Evolutionary conservation across 768 basidiomycete genomes (phyloP), one percentile per base, ranked within the genome.

Genomic region (Crassisporium funariophilum): DNA sequence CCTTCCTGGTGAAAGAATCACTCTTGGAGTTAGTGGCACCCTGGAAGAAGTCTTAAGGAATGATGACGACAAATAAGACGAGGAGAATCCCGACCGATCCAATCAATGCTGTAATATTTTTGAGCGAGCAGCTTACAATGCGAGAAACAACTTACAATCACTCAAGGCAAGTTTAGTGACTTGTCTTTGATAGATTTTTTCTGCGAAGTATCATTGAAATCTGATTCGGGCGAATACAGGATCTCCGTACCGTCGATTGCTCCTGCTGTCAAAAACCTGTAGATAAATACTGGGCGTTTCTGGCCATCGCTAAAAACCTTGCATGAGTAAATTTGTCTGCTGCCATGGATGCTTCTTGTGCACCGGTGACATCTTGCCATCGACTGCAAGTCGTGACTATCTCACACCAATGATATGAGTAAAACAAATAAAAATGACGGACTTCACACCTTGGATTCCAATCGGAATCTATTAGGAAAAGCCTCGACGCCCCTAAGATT

Each of bases 331-430:
- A n/a, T n/a, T n/a, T n/a, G n/a, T n/a, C n/a, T n/a, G n/a, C n/a
- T n/a, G n/a, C n/a, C n/a, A n/a, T n/a, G n/a, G n/a, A n/a, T n/a
- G n/a, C n/a, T n/a, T n/a, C n/a, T n/a, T n/a, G n/a, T n/a, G n/a
- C n/a, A 91, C 92, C 92, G 80, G 67, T 95, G 91, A 61, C 95
- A 95, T 39, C 95, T 82, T 41, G 94, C 95, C 95, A 98, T 98
- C 2, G 97, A 87, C 66, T 99, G 97, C 13, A 94, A 66, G 68
- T 99, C 97, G 57, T 89, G 89, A 57, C 88, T 91, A 45, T 21
- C 47, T 44, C 15, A 44, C 6, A 42, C 17, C 21, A 45, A 27
- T n/a, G 15, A 23, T n/a, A 19, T 21, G 29, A 27, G 33, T 21
- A 23, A 20, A 39, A 17, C 22, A 20, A 25, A 19, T 19, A 5